phyloP scores from a whole-genome alignment of 1,284 basidiomycete genomes.

The Malassezia sp. region DNA sequence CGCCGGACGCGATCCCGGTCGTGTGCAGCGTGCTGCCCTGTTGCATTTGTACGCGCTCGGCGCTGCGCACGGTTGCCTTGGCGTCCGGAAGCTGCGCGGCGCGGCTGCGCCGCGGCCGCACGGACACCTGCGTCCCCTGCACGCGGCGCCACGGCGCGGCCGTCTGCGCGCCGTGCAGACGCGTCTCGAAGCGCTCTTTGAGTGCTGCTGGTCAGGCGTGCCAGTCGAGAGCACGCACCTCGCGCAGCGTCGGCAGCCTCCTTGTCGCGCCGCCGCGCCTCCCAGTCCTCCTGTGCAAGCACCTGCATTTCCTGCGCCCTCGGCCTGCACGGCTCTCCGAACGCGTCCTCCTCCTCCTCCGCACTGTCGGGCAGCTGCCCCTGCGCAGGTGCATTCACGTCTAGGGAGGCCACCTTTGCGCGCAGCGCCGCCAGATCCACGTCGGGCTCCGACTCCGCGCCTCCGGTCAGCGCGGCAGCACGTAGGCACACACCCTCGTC shows the following conservation, averaged over 20 bases:
- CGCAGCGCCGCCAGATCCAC: conserved; percentile 34
- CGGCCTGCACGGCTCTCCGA: neutral
- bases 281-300: conserved; percentile 13
- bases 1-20: neutral
- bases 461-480: conserved; percentile 11
- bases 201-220: too few species aligned
- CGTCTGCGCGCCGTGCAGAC: neutral
- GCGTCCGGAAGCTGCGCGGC: too few species aligned
- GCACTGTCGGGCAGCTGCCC: conserved; percentile 19
- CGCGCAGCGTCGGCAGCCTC: conserved; percentile 32
- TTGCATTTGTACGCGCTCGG: conserved; percentile 1
- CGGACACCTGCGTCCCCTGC: neutral
- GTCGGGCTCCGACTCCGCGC: conserved; percentile 36
- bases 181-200: neutral
- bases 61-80: neutral
- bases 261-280: conserved; percentile 25
- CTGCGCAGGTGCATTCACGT: conserved; percentile 18
- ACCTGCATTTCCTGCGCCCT: neutral
- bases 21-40: neutral
- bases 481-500: conserved; percentile 1
- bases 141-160: conserved; percentile 2
- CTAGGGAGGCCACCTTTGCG: conserved; percentile 27
- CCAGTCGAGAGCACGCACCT: too few species aligned
- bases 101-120: too few species aligned
- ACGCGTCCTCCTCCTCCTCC: conserved; percentile 4